A percentile compares a stretch with the other conserved stretches of the same genome.
Evolutionary conservation across 495 filamentous ascomycete species (phyloP).

Genomic region (Aspergillus steynii): DNA sequence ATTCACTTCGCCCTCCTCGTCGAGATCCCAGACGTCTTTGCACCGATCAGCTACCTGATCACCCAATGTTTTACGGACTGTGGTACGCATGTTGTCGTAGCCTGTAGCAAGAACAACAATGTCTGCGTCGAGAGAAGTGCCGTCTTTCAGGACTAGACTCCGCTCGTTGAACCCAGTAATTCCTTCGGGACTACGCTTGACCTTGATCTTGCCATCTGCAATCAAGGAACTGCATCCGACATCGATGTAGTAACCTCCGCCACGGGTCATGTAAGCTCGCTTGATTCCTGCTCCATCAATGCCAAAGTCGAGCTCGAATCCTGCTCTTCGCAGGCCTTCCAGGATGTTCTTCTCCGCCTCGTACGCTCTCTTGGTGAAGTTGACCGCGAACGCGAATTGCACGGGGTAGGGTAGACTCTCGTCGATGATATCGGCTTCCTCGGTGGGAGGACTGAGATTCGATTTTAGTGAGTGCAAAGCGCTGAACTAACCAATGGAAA

Average conservation of each 20-base stretch:
- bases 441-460: conserved; percentile 41
- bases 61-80: conserved; percentile 62
- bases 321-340: conserved; percentile 61
- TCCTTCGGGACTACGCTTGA: conserved; percentile 67
- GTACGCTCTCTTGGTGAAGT: conserved; percentile 48
- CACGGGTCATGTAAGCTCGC: conserved; percentile 69
- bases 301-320: conserved; percentile 69
- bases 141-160: conserved; percentile 63
- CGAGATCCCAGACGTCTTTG: conserved; percentile 76
- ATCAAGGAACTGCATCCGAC: conserved; percentile 72
- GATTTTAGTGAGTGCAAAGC: neutral
- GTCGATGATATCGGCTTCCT: conserved; percentile 62
- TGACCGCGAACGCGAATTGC: conserved; percentile 54
- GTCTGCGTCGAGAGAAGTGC: conserved; percentile 65
- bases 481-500: neutral
- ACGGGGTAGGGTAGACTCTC: conserved; percentile 60
- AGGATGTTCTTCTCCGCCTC: conserved; percentile 55
- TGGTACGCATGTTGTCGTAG: conserved; percentile 75
- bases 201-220: conserved; percentile 69
- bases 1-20: conserved; percentile 72
- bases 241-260: conserved; percentile 81
- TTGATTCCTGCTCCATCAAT: conserved; percentile 63
- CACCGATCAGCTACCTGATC: conserved; percentile 65
- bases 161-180: conserved; percentile 53
- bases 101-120: conserved; percentile 82